phyloP scores from a whole-genome alignment of 1,284 basidiomycete species.

The Fomitiporia mediterranea region DNA sequence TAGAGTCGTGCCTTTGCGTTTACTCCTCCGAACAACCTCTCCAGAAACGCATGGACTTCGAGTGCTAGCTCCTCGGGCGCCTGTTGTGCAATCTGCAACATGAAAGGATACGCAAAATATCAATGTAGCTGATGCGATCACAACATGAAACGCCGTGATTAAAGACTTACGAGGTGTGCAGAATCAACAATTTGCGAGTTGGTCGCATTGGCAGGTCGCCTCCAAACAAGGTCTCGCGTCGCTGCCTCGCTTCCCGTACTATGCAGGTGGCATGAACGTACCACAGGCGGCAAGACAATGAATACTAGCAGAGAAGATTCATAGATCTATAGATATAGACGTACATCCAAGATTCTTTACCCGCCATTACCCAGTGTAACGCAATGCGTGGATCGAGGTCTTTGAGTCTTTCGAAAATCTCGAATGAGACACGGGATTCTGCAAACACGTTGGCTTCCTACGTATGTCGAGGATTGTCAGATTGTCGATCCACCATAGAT shows the following conservation, averaged over 20 bases:
- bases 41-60: constrained; percentile 9
- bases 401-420: constrained; percentile 43
- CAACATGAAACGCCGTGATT: not conserved
- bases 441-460: constrained; percentile 53
- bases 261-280: constrained; percentile 6
- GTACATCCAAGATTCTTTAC: constrained; percentile 27
- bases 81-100: constrained; percentile 27
- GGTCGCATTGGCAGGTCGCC: constrained; percentile 51
- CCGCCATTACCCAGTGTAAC: constrained; percentile 58
- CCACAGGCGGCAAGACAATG: not conserved
- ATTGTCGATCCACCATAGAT: too few species aligned
- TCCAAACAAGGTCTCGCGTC: constrained; percentile 49
- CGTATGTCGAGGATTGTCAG: not conserved
- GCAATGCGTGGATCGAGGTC: constrained; percentile 44
- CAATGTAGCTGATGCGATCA: not conserved
- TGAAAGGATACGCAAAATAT: not conserved
- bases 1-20: not conserved
- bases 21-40: not conserved
- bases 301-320: not conserved
- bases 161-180: constrained; percentile 53
- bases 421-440: constrained; percentile 36
- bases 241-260: constrained; percentile 37
- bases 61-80: constrained; percentile 26
- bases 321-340: constrained; percentile 3
- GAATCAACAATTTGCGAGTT: constrained; percentile 51